Evolutionary conservation across 2,329 filamentous ascomycete genomes (phyloP).

Genomic region (Lachnellula hyalina): DNA sequence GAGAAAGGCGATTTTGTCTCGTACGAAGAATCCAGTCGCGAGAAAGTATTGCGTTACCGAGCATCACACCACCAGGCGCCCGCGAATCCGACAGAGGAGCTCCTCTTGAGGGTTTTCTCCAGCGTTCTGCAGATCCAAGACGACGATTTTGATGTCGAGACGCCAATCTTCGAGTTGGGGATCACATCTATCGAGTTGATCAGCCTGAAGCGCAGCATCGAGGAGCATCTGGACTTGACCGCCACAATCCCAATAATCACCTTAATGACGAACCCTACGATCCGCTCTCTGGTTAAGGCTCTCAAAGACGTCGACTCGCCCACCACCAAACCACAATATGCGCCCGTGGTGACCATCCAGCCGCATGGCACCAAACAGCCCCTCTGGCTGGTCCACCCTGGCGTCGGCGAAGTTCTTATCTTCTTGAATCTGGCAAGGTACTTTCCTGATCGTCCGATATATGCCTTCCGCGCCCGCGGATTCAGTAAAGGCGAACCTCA

Average conservation of each 20-base stretch:
- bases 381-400: constrained; percentile 37
- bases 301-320: constrained; percentile 10
- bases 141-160: constrained; percentile 10
- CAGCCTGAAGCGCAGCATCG: constrained; percentile 1
- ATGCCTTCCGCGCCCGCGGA: constrained; percentile 38
- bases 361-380: constrained; percentile 30
- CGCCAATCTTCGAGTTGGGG: constrained; percentile 29
- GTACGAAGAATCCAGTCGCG: not conserved
- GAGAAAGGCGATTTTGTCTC: constrained; percentile 27
- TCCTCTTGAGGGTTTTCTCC: constrained; percentile 16
- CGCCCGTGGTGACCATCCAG: constrained; percentile 33
- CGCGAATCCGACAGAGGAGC: constrained; percentile 7
- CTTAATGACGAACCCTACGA: constrained; percentile 28
- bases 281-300: constrained; percentile 25
- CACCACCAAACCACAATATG: constrained; percentile 15
- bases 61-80: not conserved
- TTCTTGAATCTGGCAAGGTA: constrained; percentile 35
- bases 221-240: constrained; percentile 15
- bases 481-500: constrained; percentile 26
- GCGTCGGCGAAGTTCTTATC: constrained; percentile 37
- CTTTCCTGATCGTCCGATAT: constrained; percentile 39
- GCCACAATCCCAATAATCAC: constrained; percentile 23
- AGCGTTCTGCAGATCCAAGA: constrained; percentile 12
- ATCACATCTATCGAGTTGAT: constrained; percentile 18
- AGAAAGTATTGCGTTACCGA: not conserved